A percentile compares a stretch with the other conserved stretches of the same genome.
Evolutionary conservation across 176 grass and related monocot genomes (phyloP).

Genomic region (Bromus sterilis): DNA sequence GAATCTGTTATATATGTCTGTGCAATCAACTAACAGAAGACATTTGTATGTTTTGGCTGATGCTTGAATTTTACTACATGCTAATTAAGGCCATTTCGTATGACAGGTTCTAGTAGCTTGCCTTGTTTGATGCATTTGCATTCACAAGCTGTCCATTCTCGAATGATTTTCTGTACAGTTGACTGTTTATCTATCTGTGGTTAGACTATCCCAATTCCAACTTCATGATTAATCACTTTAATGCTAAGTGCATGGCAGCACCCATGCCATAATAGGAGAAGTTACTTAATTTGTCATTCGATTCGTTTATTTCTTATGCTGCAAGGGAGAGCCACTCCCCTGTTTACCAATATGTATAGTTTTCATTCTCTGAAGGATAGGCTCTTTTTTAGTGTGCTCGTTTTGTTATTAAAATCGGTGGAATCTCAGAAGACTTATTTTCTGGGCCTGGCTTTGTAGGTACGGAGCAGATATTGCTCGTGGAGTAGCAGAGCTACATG

Average conservation of each 20-base stretch:
- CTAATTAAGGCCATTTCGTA: not conserved
- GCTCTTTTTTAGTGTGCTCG: not conserved
- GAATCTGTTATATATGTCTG: not conserved
- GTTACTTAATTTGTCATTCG: constrained; percentile 8
- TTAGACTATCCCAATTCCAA: constrained; percentile 1
- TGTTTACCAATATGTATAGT: not conserved
- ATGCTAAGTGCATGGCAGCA: not conserved
- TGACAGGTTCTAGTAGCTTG: not conserved
- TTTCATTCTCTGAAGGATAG: not conserved
- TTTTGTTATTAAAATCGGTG: constrained; percentile 4
- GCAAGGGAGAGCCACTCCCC: not conserved
- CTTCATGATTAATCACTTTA: not conserved
- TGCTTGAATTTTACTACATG: constrained; percentile 17
- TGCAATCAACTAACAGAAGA: not conserved
- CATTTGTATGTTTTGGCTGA: not conserved
- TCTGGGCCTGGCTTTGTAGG: constrained; percentile 37
- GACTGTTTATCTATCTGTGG: not conserved
- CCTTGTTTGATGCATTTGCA: not conserved
- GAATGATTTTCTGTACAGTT: not conserved
- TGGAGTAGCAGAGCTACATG: constrained; percentile 94
- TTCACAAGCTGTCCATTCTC: not conserved
- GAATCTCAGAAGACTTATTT: not conserved
- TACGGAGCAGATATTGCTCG: constrained; percentile 98
- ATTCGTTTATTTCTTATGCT: constrained; percentile 22
- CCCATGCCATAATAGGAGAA: not conserved